phyloP scores from a whole-genome alignment of 2,329 filamentous ascomycete species.

The Dactylellina parvicollis region DNA sequence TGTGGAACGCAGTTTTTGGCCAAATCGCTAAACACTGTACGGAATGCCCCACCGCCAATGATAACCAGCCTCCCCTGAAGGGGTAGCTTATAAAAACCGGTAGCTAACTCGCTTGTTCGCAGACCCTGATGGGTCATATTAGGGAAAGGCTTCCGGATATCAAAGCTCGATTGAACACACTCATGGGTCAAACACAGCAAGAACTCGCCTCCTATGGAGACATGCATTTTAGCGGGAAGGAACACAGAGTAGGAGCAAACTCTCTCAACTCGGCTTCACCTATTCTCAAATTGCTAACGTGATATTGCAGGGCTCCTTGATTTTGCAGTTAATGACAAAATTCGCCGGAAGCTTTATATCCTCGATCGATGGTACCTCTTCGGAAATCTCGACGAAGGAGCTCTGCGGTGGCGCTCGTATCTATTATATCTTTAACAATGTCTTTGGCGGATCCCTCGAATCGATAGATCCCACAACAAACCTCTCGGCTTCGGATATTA shows the following conservation, averaged over 20 bases:
- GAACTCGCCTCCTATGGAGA: constrained; percentile 97
- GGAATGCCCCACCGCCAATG: constrained; percentile 48
- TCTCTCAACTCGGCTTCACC: background rate
- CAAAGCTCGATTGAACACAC: constrained; percentile 93
- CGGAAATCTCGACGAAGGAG: constrained; percentile 98
- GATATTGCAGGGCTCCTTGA: constrained; percentile 74
- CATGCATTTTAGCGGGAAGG: constrained; percentile 96
- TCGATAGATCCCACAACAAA: constrained; percentile 96
- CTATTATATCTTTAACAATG: constrained; percentile 99
- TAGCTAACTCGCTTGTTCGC: constrained; percentile 32
- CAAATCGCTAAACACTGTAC: constrained; percentile 82
- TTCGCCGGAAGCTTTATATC: constrained; percentile 98
- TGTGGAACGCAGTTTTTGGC: constrained; percentile 95
- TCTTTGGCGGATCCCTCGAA: constrained; percentile 95
- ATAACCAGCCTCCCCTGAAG: background rate
- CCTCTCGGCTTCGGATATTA: constrained; percentile 90
- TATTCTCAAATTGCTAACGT: background rate
- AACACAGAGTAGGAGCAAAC: constrained; percentile 71
- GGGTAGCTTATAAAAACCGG: constrained; percentile 19
- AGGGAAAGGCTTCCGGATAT: constrained; percentile 95
- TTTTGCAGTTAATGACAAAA: constrained; percentile 96
- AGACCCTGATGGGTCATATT: constrained; percentile 93
- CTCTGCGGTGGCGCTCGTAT: constrained; percentile 93
- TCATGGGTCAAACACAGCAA: constrained; percentile 99
- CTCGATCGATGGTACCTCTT: constrained; percentile 97